Base-by-base conservation (phyloP, 352 stramenopile species). In the Phytophthora constricta region DNA sequence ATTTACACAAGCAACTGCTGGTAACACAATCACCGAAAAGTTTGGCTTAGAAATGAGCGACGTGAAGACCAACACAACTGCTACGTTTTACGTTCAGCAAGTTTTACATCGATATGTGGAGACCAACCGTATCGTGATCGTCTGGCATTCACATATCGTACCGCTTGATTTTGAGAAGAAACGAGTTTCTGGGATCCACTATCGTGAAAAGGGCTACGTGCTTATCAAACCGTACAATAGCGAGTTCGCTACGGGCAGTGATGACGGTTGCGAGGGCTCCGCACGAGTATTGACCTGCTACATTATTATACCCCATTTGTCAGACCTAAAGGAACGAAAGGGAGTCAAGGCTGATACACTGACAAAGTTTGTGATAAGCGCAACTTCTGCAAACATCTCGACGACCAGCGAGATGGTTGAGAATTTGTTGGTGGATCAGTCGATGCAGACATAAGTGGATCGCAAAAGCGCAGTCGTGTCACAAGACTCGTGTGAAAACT, bases 151-250 rank as follows among this genome's bases (percentile, higher is more conserved):
- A n/a, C 76, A 77, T 54, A 72, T 83, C 27, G 66, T 87, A 28
- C 80, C 82, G 13, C 58, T 81, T 26, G 66, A 77, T 53, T 88
- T 91, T 55, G 59, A 68, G 34, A 58, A 72, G 14, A 72, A 86
- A 45, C 74, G 69, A 0, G 58, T 87, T 5, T 43, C 64, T 2
- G 70, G 74, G 22, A 47, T 82, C 28, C 72, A 70, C 58, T 87
- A 84, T 33, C 51, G 58, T 0, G 78, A 91, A 41, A 74, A 82
- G 43, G 75, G 80, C 10, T 84, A 88, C 56, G 77, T 91, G 46
- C 45, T 89, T 25, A 66, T 89, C 26, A 74, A 82, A 50, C 71
- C 62, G 45, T 57, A n/a, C 55, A 10, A 65, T 50, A 25, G 68
- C 48, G 37, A 28, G 43, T 13, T 47, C 51, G 1, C 34, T 62